Base-by-base conservation (phyloP, 148 eudicot species). In the Rhododendron griersonianum region DNA sequence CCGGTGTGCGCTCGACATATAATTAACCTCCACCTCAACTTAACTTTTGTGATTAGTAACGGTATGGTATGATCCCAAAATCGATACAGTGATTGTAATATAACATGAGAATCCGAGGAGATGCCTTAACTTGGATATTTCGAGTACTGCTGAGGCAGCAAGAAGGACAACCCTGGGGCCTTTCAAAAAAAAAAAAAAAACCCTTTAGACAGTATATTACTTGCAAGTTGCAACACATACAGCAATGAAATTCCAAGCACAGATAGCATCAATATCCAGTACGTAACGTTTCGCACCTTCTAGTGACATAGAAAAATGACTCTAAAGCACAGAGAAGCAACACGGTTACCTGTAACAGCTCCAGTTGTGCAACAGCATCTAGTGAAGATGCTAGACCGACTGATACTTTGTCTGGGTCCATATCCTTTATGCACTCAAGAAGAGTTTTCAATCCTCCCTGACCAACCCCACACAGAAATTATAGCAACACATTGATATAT, bases 91-190 rank as follows among this genome's bases (percentile, higher is more conserved):
- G 39, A 10, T 28, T 33, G 78, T 28, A 69, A 9, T 77, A 48
- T 87, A 81, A 47, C 9, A 3, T 16, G 79, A 83, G 59, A 86
- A 87, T 48, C 67, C 30, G 69, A 45, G 57, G 16, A 45, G 74
- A 4, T 44, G 45, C 45, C 90, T 88, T 91, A 93, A 98, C 98
- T 96, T 69, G 99, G 99, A 87, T 94, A 96, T 84, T 94, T 86
- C 86, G 83, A 44, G 89, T 91, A 96, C 81, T 93, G 98, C 84
- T 84, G 80, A 48, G 99, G 99, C 91, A 96, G 88, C 94, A 96
- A 92, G 91, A 96, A 96, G 45, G 95, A 93, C 87, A 96, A 89
- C 83, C 99, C 98, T 50, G 99, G 98, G 89, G 99, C 99, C 99
- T 96, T 93, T 92, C 80, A 80, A 80, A 87, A 21, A 44, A 44